phyloP scores from a whole-genome alignment of 148 eudicot genomes.

The Nepenthes gracilis region DNA sequence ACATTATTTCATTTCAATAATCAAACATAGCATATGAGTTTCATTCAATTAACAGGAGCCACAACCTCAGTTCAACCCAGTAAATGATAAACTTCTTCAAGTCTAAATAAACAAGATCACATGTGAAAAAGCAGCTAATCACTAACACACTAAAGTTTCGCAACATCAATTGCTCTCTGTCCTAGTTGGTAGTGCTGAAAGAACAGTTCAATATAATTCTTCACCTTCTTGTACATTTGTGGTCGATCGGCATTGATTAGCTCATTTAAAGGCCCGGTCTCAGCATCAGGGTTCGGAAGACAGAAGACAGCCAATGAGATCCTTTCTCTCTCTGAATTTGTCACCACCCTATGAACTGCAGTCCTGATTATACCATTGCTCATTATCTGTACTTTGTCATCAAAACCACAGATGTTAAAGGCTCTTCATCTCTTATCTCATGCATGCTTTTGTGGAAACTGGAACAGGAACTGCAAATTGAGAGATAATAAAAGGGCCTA shows the following conservation, averaged over 20 bases:
- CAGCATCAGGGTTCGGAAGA: constrained; percentile 7
- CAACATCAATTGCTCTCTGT: not conserved
- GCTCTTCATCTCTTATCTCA: not conserved
- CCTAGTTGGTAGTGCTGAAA: not conserved
- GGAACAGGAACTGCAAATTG: no score
- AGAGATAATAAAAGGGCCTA: no score
- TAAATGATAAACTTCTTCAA: no score
- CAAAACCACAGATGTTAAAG: no score
- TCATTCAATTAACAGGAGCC: no score
- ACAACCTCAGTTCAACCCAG: no score
- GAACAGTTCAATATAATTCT: not conserved
- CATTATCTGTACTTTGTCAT: constrained; percentile 28
- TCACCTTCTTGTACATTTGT: constrained; percentile 14
- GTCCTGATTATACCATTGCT: constrained; percentile 19
- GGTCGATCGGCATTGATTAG: constrained; percentile 15
- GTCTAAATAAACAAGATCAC: no score
- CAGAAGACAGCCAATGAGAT: constrained; percentile 15
- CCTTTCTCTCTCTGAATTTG: constrained; percentile 16
- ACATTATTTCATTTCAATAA: no score
- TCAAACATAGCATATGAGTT: no score
- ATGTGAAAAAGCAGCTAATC: no score
- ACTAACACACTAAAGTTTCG: not conserved
- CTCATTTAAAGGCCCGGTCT: constrained; percentile 15
- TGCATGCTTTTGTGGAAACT: no score
- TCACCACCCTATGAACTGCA: constrained; percentile 23